Percentiles rank a stretch among this genome's conserved stretches.
Evolutionary conservation across 2,329 filamentous ascomycete genomes (phyloP).

Genomic region (Parasarocladium wereldwijsianum): DNA sequence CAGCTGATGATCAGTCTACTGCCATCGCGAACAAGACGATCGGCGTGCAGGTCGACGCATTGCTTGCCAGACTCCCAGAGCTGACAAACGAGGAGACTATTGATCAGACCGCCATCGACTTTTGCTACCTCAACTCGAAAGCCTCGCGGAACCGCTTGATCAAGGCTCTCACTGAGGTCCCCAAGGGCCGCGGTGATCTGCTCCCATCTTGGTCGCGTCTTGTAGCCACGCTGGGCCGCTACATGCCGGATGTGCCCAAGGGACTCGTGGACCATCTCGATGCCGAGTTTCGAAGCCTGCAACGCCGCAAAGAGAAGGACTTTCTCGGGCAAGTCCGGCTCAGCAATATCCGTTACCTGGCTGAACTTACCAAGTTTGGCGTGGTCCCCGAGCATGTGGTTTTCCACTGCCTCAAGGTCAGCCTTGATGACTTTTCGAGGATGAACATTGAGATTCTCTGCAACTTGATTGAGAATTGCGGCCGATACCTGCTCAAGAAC

Average conservation of each 20-base stretch:
- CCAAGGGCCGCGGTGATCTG: constrained; percentile 83
- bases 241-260: constrained; percentile 89
- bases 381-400: constrained; percentile 97
- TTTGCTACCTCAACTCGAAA: constrained; percentile 97
- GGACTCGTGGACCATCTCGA: constrained; percentile 85
- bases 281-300: constrained; percentile 90
- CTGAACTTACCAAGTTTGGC: constrained; percentile 94
- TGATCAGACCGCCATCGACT: constrained; percentile 86
- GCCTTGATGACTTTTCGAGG: constrained; percentile 89
- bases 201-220: constrained; percentile 85
- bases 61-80: constrained; percentile 78
- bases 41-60: constrained; percentile 85
- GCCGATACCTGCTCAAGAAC: constrained; percentile 82
- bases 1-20: constrained; percentile 70
- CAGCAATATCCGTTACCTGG: constrained; percentile 92
- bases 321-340: constrained; percentile 89
- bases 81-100: constrained; percentile 82
- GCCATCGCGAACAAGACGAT: constrained; percentile 96
- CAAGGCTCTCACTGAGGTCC: constrained; percentile 86
- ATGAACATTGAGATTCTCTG: constrained; percentile 99
- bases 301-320: constrained; percentile 94
- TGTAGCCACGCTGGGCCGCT: constrained; percentile 82
- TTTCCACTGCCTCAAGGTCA: constrained; percentile 96
- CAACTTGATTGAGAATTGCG: constrained; percentile 90
- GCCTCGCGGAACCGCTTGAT: constrained; percentile 88